A percentile compares a stretch with the other conserved stretches of the same genome.
phyloP scores from a whole-genome alignment of 148 eudicot genomes.

The Amaranthus hypochondriacus region DNA sequence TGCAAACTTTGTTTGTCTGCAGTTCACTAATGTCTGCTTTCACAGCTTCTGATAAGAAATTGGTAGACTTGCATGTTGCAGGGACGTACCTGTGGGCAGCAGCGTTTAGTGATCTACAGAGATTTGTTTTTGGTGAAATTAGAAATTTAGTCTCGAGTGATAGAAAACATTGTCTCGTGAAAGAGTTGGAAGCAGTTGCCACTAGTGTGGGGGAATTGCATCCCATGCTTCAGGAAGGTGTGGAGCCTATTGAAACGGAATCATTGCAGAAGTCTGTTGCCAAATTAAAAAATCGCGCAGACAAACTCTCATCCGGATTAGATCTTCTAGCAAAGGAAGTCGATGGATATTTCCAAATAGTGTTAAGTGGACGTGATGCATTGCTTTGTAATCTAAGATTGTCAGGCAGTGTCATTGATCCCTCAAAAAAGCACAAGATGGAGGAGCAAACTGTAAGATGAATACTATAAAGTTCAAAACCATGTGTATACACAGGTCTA shows the following conservation, averaged over 20 bases:
- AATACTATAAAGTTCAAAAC: constrained; percentile 12
- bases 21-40: constrained; percentile 58
- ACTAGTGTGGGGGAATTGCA: constrained; percentile 36
- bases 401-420: constrained; percentile 33
- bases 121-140: constrained; percentile 51
- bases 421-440: constrained; percentile 29
- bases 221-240: constrained; percentile 39
- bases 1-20: constrained; percentile 56
- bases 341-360: constrained; percentile 64
- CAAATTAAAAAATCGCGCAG: constrained; percentile 37
- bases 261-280: constrained; percentile 24
- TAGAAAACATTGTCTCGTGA: constrained; percentile 29
- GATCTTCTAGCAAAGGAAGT: constrained; percentile 66
- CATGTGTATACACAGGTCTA: constrained; percentile 26
- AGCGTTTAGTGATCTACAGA: constrained; percentile 53
- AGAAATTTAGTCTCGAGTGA: constrained; percentile 35
- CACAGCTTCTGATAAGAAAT: constrained; percentile 47
- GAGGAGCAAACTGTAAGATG: constrained; percentile 37
- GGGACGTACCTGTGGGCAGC: constrained; percentile 62
- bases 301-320: constrained; percentile 53
- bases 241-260: constrained; percentile 31
- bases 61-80: constrained; percentile 45
- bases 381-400: constrained; percentile 68
- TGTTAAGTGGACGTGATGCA: constrained; percentile 73
- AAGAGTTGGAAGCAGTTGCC: constrained; percentile 64